Percentiles rank a stretch among this genome's conserved stretches.
Evolutionary conservation across 805 yeast genomes (phyloP).

Genomic region (Kodamaea kakaduensis): DNA sequence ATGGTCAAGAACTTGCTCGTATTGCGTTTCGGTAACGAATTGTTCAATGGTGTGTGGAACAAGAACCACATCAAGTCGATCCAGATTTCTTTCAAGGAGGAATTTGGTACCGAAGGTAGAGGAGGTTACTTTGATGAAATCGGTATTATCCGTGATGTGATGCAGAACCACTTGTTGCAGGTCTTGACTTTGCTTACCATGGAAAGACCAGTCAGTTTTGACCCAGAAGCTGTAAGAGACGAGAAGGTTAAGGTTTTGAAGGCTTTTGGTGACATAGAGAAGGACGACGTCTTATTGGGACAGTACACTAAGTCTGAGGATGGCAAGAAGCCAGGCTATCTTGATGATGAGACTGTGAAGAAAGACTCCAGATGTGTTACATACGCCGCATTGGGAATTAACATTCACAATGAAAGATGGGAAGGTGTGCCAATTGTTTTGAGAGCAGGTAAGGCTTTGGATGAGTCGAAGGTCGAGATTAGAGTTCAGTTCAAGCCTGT

Average conservation of each 20-base stretch:
- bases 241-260: constrained; percentile 92
- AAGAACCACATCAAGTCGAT: constrained; percentile 70
- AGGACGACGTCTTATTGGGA: constrained; percentile 70
- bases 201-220: constrained; percentile 92
- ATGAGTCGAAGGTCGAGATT: constrained; percentile 91
- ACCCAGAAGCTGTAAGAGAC: constrained; percentile 91
- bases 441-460: constrained; percentile 97
- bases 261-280: constrained; percentile 67
- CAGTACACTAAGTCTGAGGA: constrained; percentile 84
- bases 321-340: constrained; percentile 84
- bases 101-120: constrained; percentile 98
- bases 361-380: constrained; percentile 84
- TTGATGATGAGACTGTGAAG: constrained; percentile 88
- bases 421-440: constrained; percentile 94
- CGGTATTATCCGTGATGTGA: constrained; percentile 95
- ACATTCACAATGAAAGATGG: constrained; percentile 93
- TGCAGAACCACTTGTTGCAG: constrained; percentile 96
- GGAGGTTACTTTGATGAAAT: constrained; percentile 96
- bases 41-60: constrained; percentile 88
- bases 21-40: constrained; percentile 85
- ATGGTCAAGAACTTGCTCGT: constrained; percentile 92
- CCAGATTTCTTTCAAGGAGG: constrained; percentile 92
- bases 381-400: constrained; percentile 77
- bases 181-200: constrained; percentile 86
- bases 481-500: constrained; percentile 89